Conservation (phyloP, 305 asterid species). For the Solanum hybrid region DNA sequence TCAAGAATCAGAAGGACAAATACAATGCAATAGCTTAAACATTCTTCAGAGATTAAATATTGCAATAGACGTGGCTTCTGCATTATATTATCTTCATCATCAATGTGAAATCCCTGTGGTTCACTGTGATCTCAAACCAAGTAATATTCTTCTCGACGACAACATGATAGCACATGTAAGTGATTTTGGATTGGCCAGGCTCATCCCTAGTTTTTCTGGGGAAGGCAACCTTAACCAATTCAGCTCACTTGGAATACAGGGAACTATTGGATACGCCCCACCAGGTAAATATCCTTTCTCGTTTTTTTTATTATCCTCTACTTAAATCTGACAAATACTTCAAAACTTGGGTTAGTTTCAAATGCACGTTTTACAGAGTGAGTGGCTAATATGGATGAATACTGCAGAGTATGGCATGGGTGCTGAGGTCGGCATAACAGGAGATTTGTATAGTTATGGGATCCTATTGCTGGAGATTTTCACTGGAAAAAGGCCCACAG, state of each 20-base stretch:
- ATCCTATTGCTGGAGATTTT: constrained; percentile 26
- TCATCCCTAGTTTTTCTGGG: neutral
- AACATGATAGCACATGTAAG: neutral
- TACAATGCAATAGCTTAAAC: neutral
- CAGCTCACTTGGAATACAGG: neutral
- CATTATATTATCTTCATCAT: neutral
- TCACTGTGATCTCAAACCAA: neutral
- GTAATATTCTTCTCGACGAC: neutral
- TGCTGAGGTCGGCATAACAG: neutral
- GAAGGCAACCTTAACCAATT: neutral
- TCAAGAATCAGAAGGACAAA: neutral
- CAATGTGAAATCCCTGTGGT: neutral
- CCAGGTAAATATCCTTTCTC: neutral
- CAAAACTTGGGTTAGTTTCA: neutral
- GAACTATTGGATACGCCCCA: neutral
- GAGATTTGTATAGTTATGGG: constrained; percentile 27
- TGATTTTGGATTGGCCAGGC: neutral
- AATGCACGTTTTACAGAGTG: neutral
- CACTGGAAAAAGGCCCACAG: constrained; percentile 25
- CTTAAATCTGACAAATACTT: neutral
- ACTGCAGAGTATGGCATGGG: constrained; percentile 27
- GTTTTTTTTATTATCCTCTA: neutral
- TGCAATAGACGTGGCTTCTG: neutral
- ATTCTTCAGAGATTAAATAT: neutral
- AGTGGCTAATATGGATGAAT: neutral